Percentiles rank a stretch among this genome's conserved stretches.
phyloP scores from a whole-genome alignment of 331 rosid species.

The Telfairia occidentalis region DNA sequence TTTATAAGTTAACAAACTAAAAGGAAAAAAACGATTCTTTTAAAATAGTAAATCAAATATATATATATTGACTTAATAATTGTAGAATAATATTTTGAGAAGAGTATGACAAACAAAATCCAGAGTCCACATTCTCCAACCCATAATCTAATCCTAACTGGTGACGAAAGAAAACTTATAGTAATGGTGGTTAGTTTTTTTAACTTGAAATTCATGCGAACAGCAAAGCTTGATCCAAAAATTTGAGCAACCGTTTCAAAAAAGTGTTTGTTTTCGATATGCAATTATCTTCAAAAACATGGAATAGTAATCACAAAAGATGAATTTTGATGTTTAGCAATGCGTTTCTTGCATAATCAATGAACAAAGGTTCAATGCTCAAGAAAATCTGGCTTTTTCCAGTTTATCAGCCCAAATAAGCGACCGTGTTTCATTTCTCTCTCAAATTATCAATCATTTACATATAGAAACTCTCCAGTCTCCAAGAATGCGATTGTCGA shows the following conservation, averaged over 20 bases:
- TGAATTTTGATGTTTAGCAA: not conserved
- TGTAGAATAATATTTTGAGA: not conserved
- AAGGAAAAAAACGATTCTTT: not conserved
- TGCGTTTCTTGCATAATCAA: not conserved
- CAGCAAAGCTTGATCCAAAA: not conserved
- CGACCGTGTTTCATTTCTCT: constrained; percentile 19
- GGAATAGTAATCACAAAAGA: not conserved
- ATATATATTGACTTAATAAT: not conserved
- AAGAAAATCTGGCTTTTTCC: not conserved
- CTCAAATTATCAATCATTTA: constrained; percentile 35
- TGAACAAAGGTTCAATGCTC: not conserved
- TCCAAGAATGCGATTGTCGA: constrained; percentile 54
- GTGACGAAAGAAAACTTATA: no score
- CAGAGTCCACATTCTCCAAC: not conserved
- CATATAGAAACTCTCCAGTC: constrained; percentile 55
- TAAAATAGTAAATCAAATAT: not conserved
- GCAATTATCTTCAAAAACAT: not conserved
- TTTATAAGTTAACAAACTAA: not conserved
- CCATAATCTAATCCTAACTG: no score
- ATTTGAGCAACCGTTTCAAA: not conserved
- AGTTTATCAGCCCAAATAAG: not conserved
- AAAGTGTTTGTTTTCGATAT: not conserved
- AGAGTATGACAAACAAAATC: not conserved
- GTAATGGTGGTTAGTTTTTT: not conserved
- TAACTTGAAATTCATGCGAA: not conserved